Conservation (phyloP, 495 filamentous ascomycete genomes). For the Aspergillus wentii region DNA sequence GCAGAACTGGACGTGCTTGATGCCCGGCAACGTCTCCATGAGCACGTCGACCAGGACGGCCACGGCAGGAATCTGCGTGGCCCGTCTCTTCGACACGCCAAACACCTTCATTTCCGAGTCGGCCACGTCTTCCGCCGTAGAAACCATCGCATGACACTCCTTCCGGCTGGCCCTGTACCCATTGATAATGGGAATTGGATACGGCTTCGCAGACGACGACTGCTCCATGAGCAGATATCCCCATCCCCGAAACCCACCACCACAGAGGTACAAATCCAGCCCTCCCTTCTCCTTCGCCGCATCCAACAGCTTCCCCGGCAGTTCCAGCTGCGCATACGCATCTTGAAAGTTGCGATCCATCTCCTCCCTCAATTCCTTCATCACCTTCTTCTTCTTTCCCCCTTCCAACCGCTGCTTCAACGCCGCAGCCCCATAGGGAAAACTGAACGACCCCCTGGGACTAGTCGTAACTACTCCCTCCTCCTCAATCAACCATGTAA, state of each 20-base stretch:
- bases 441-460: conserved; percentile 38
- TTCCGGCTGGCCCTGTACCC: conserved; percentile 60
- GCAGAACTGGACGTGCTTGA: conserved; percentile 71
- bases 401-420: conserved; percentile 54
- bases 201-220: conserved; percentile 62
- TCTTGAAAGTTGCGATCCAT: conserved; percentile 51
- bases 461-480: conserved; percentile 44
- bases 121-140: conserved; percentile 46
- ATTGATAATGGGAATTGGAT: conserved; percentile 79
- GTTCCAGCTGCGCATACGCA: conserved; percentile 50
- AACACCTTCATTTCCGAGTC: conserved; percentile 48
- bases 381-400: conserved; percentile 8
- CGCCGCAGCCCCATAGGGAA: conserved; percentile 84
- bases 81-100: conserved; percentile 74
- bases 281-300: conserved; percentile 36
- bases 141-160: conserved; percentile 53
- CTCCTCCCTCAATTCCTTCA: conserved; percentile 43
- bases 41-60: conserved; percentile 68
- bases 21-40: conserved; percentile 58
- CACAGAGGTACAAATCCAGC: conserved; percentile 71
- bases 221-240: conserved; percentile 73
- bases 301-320: conserved; percentile 47
- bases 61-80: conserved; percentile 76
- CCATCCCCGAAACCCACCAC: conserved; percentile 84
- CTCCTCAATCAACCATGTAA: conserved; percentile 68